Base-by-base conservation (phyloP, 225 moss, liverwort and hornwort genomes). In the Bryoerythrophyllum caledonicum region DNA sequence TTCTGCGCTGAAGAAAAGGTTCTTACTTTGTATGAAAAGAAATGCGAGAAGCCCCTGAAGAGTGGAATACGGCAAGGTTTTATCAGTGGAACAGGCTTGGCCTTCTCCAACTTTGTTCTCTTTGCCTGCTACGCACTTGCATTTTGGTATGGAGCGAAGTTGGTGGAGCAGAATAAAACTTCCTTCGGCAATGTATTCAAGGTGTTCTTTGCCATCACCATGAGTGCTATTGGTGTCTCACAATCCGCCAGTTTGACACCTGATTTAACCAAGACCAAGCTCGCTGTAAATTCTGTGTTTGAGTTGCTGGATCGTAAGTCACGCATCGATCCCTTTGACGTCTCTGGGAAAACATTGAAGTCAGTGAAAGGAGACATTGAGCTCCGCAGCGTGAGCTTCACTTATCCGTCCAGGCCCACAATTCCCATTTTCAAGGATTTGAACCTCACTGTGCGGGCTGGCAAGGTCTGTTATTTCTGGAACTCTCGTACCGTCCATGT, bases 181-280 rank as follows among this genome's bases (percentile, higher is more conserved):
- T 51, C 0, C 72, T 89, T 89, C 57, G 74, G 74, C 8, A 28
- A 79, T 32, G 86, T 89, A 72, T 89, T 89, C 83, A 89, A 78
- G 83, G 88, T 88, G 52, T 90, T 94, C 72, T 92, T 94, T 63
- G 87, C 87, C 27, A 83, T 94, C 79, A 51, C 94, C 20, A 76
- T 94, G 79, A 90, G 92, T 75, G 80, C 89, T 34, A 0, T 86
- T 11, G 86, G 89, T 74, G 75, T 94, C 49, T 86, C 89, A 16
- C 89, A 87, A 59, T 75, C 90, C 17, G 90, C 90, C 64, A 32
- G 84, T 48, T 40, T 90, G 63, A 72, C 86, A 54, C 94, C 94
- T 24, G 94, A 94, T 76, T 25, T 94, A 63, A 75, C 86, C 63
- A 94, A 92, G 78, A 87, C 84, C 60, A 92, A 92, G 82, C 65